Evolutionary conservation across 257 asterid genomes (phyloP).

Genomic region (Nemophila menziesii): DNA sequence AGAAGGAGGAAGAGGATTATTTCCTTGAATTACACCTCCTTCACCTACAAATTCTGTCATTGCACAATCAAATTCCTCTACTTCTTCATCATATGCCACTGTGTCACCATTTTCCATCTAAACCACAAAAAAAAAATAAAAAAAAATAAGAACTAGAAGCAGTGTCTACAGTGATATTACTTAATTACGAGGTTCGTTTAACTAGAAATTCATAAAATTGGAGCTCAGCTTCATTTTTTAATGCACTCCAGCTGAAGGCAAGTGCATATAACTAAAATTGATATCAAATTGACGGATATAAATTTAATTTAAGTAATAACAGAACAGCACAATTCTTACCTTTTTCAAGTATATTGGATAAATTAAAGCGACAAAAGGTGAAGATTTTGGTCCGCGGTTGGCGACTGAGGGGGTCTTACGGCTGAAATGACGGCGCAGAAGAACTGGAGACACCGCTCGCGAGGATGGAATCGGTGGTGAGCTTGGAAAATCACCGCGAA

Average conservation of each 20-base stretch:
- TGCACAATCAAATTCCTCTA: slow-evolving; percentile 33
- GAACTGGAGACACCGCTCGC: neutral
- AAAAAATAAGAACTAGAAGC: neutral
- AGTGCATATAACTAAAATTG: too few relatives aligned
- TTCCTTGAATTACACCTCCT: slow-evolving; percentile 31
- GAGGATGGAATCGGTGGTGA: too few relatives aligned
- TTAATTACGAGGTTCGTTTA: neutral
- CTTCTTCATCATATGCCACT: slow-evolving; percentile 28
- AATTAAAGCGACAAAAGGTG: neutral
- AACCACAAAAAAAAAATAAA: neutral
- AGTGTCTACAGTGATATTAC: too few relatives aligned
- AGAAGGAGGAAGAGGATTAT: slow-evolving; percentile 49
- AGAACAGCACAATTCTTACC: neutral
- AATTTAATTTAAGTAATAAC: neutral
- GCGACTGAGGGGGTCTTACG: neutral
- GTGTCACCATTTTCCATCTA: slow-evolving; percentile 32
- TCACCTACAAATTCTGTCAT: slow-evolving; percentile 43
- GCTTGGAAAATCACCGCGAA: too few relatives aligned
- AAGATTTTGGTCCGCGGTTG: neutral
- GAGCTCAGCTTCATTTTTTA: neutral
- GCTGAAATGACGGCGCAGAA: neutral
- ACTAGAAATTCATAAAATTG: neutral
- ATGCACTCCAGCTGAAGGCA: too few relatives aligned
- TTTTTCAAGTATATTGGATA: neutral
- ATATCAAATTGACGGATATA: too few relatives aligned